Percentiles rank a stretch among this genome's conserved stretches.
phyloP scores from a whole-genome alignment of 495 filamentous ascomycete genomes.

The Tuber umbilicatum region DNA sequence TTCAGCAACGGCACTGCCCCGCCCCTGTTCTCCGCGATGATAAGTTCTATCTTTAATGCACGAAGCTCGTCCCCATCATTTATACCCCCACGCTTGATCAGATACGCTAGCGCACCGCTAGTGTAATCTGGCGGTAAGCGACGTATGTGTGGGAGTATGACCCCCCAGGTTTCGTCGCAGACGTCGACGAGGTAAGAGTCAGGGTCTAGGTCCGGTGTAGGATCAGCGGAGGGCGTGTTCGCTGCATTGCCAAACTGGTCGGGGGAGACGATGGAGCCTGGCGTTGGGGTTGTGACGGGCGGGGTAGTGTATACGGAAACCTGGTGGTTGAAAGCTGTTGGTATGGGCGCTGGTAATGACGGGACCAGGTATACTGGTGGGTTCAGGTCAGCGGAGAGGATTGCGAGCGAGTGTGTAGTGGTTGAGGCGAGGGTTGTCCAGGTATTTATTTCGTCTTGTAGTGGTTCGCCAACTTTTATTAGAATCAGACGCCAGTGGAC shows the following conservation, averaged over 20 bases:
- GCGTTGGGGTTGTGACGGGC: slow-evolving; percentile 35
- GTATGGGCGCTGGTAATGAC: slow-evolving; percentile 39
- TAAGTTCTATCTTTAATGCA: slow-evolving; percentile 26
- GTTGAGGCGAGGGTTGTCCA: slow-evolving; percentile 51
- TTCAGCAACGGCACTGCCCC: slow-evolving; percentile 19
- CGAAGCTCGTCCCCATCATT: slow-evolving; percentile 45
- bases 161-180: slow-evolving; percentile 74
- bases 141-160: slow-evolving; percentile 63
- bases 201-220: slow-evolving; percentile 53
- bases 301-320: slow-evolving; percentile 46
- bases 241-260: slow-evolving; percentile 50
- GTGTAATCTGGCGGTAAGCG: slow-evolving; percentile 59
- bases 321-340: slow-evolving; percentile 50
- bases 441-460: slow-evolving; percentile 63
- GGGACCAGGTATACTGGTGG: slow-evolving; percentile 42
- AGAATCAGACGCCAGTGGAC: slow-evolving; percentile 77
- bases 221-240: slow-evolving; percentile 52
- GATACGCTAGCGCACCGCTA: slow-evolving; percentile 53
- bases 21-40: slow-evolving; percentile 27
- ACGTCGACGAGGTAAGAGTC: slow-evolving; percentile 70
- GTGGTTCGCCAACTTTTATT: slow-evolving; percentile 64
- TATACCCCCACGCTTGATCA: slow-evolving; percentile 36
- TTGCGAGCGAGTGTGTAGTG: slow-evolving; percentile 56
- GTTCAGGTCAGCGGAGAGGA: slow-evolving; percentile 52
- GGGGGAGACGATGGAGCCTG: slow-evolving; percentile 53